Evolutionary conservation across 805 yeast genomes (phyloP), one percentile per base, ranked within the genome.

Genomic region (Ascoidea rubescens): DNA sequence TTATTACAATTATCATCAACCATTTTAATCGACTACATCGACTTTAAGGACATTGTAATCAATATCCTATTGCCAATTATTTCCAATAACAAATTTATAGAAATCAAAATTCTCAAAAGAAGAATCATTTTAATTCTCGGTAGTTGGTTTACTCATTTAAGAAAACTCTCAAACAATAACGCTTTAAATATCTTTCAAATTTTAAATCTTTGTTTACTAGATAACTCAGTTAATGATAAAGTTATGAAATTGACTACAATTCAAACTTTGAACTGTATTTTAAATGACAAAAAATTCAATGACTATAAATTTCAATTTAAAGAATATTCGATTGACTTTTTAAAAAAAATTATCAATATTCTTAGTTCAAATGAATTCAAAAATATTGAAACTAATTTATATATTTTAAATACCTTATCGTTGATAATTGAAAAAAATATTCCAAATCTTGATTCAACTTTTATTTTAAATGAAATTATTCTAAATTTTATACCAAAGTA

Each of bases 251-350:
- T 93, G 28, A 79, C 95, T 0, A 82, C 93, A 0, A 72, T 84
- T 14, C 84, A 82, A 59, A 79, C 91, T 0, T 67, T 90, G 21
- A 74, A 80, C 54, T 73, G 78, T 32, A 72, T 86, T 49, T 71
- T 91, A 37, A 90, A 87, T 55, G 96, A 89, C 60, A 87, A 95
- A 87, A 90, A 86, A 55, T 90, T 91, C 64, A 73, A 79, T 45
- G 82, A 86, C 54, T 70, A 67, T 14, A 79, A 71, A 33, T 87
- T 93, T 59, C 67, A 75, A 2, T 66, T 84, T 3, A 21, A 21
- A 21, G 28, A 21, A 21, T 21, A 21, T 21, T 21, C 28, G 32
- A 67, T 74, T 45, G 75, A 74, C 54, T 67, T 84, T 30, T 66
- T 84, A 37, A 14, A 37, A 10, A 37, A 37, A 52, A 54, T 63